These are phyloP conservation scores for Nakaseomyces delphensis DNA, from an alignment of 1,139 yeast species.

Conservation along the genomic window DNA sequence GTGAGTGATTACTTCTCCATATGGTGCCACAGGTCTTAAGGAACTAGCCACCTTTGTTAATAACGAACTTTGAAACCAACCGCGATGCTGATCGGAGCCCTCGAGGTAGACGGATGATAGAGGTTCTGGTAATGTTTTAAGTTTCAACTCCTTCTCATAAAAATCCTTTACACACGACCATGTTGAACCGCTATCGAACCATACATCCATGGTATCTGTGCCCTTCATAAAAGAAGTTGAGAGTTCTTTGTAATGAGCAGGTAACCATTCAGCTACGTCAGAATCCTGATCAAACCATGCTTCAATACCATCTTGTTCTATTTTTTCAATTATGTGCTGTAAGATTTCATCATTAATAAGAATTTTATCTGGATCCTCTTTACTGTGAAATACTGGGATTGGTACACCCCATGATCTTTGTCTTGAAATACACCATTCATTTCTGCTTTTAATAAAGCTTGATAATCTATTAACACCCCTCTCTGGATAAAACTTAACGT, in stretches of 20 bases:
- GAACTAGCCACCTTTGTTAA: conserved; percentile 59
- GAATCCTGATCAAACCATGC: conserved; percentile 65
- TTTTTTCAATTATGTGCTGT: conserved; percentile 28
- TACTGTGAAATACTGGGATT: conserved; percentile 71
- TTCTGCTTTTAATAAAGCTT: conserved; percentile 67
- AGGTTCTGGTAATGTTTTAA: conserved; percentile 26
- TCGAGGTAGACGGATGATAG: conserved; percentile 79
- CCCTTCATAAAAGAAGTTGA: conserved; percentile 51
- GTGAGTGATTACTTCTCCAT: conserved; percentile 70
- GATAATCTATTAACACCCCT: conserved; percentile 61
- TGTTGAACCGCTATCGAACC: conserved; percentile 97
- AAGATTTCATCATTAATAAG: conserved; percentile 31
- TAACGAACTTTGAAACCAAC: conserved; percentile 96
- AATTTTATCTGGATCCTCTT: conserved; percentile 34
- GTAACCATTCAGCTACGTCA: conserved; percentile 65
- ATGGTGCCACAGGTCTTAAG: conserved; percentile 49
- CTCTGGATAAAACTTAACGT: conserved; percentile 65
- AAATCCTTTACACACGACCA: conserved; percentile 61
- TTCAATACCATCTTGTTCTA: conserved; percentile 47
- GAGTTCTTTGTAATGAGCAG: conserved; percentile 35
- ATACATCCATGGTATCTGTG: conserved; percentile 91
- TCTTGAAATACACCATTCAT: conserved; percentile 96
- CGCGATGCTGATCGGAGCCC: conserved; percentile 96
- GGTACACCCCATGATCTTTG: conserved; percentile 99
- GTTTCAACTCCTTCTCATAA: conserved; percentile 28